These are phyloP conservation scores for Dictyostelium citrinum DNA, from an alignment of 78 protist genomes.

Conservation along the genomic window DNA sequence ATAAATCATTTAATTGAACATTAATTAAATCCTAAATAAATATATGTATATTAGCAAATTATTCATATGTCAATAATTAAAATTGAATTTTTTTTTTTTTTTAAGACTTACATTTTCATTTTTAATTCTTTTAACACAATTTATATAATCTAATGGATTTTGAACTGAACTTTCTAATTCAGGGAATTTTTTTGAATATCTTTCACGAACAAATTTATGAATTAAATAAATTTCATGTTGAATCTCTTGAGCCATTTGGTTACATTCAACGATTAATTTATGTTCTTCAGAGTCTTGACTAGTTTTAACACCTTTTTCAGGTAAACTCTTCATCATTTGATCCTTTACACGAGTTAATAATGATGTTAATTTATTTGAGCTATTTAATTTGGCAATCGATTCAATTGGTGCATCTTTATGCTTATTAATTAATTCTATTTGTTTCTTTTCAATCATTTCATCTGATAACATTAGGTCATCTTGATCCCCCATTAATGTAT, in stretches of 20 bases:
- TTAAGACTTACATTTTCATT: constrained; percentile 62
- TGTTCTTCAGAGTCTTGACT: constrained; percentile 44
- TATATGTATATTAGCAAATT: too few relatives aligned
- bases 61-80: too few relatives aligned
- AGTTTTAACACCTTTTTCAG: constrained; percentile 44
- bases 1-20: constrained; percentile 37
- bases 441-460: constrained; percentile 56
- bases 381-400: constrained; percentile 18
- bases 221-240: constrained; percentile 82
- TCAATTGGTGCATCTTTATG: constrained; percentile 52
- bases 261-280: constrained; percentile 82
- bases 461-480: constrained; percentile 64
- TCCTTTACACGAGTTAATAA: background rate
- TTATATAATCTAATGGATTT: constrained; percentile 86
- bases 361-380: background rate
- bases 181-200: constrained; percentile 85
- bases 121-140: constrained; percentile 75
- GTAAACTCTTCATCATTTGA: constrained; percentile 19
- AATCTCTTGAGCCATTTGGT: constrained; percentile 75
- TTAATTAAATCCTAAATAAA: constrained; percentile 41
- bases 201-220: constrained; percentile 80
- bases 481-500: constrained; percentile 37
- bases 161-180: constrained; percentile 82
- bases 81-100: too few relatives aligned
- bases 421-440: constrained; percentile 11